phyloP scores from a whole-genome alignment of 2,329 filamentous ascomycete genomes.

The Drechslera avenae region DNA sequence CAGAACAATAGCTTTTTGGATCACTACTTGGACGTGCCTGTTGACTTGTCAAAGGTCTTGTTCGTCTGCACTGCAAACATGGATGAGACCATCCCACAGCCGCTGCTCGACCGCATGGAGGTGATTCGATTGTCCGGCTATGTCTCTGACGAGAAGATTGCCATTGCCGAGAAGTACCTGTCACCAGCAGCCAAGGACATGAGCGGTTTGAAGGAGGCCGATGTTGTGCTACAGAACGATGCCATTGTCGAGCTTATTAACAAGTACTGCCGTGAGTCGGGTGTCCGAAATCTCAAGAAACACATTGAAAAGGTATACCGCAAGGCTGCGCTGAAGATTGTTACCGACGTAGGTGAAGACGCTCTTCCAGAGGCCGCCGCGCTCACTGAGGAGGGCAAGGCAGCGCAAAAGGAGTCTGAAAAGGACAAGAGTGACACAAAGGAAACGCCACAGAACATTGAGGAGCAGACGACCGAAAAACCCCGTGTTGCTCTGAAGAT shows the following conservation, averaged over 20 bases:
- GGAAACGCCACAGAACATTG: constrained; percentile 63
- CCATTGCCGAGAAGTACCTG: constrained; percentile 91
- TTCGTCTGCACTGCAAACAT: constrained; percentile 99
- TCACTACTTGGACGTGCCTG: constrained; percentile 97
- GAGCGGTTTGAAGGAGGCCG: constrained; percentile 85
- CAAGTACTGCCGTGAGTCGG: constrained; percentile 96
- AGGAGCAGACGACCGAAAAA: constrained; percentile 64
- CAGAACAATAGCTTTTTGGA: constrained; percentile 98
- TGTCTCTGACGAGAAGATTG: constrained; percentile 98
- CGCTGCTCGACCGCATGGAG: constrained; percentile 95
- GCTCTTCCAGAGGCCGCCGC: constrained; percentile 79
- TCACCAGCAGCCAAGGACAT: constrained; percentile 93
- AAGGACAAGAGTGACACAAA: constrained; percentile 69
- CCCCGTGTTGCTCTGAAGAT: constrained; percentile 81
- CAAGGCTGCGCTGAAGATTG: constrained; percentile 96
- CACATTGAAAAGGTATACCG: constrained; percentile 99
- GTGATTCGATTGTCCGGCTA: constrained; percentile 96
- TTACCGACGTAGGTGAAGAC: constrained; percentile 89
- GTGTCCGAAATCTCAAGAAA: constrained; percentile 97
- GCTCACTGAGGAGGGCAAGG: constrained; percentile 83
- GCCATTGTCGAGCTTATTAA: constrained; percentile 98
- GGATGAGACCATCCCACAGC: constrained; percentile 95
- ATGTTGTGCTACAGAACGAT: constrained; percentile 83
- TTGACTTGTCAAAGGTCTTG: constrained; percentile 94
- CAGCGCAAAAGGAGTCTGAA: constrained; percentile 70